Evolutionary conservation across 2,329 filamentous ascomycete genomes (phyloP), one percentile per base, ranked within the genome.

Genomic region (Lachnellula occidentalis): DNA sequence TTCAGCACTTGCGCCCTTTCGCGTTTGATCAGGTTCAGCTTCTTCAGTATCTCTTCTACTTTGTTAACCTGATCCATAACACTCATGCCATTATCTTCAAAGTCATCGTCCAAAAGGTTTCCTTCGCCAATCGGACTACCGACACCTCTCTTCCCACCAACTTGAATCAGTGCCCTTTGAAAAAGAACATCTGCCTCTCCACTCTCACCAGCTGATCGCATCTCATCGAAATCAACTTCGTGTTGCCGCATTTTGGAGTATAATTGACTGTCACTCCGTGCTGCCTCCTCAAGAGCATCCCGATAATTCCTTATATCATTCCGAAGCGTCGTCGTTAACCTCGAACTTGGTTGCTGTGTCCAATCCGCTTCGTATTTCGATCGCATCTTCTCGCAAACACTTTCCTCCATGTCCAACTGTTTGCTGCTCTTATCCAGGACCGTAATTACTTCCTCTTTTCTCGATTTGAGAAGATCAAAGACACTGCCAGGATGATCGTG

Each of bases 381-480:
- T 46, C 94, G 83, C 94, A 99, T 99, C 77, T 97, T 99, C 71
- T 99, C 94, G 70, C 94, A 99, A 0, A 97, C 90, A 53, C 90
- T 95, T 73, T 97, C 95, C 71, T 99, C 94, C 84, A 94, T 91
- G 63, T 99, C 94, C 42, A 99, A 74, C 66, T 95, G 88, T 69
- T 95, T 95, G 53, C 86, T 85, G 64, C 90, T 90, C 54, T 82
- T 82, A 54, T 96, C 91, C 53, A 99, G 72, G 2, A 84, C 81
- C 2, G 78, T 77, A 24, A 90, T 70, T 12, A 96, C 88, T 1
- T 82, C 79, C 17, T 88, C 81, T 70, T 92, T 95, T 64, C 94
- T 88, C 24, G 82, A 79, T 59, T 86, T 84, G 45, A 99, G 73
- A 45, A 82, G 80, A 42, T 95, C 90, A 62, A 99, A 91, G 2